Base-by-base conservation (phyloP, 2,329 filamentous ascomycete species). In the Penicillium crustosum region DNA sequence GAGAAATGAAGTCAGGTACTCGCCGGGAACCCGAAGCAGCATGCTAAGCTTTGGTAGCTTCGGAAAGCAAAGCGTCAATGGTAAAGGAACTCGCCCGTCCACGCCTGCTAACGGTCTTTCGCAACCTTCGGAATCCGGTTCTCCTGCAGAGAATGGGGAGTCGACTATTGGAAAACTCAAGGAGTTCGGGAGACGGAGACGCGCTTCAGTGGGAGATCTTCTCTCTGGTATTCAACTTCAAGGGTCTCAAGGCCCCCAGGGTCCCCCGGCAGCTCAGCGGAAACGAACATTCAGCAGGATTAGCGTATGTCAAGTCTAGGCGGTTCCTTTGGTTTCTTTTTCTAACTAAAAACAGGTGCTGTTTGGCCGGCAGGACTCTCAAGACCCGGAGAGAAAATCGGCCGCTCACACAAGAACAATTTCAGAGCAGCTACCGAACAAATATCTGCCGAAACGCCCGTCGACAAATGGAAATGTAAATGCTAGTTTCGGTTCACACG, bases 131-230 rank as follows among this genome's bases (percentile, higher is more conserved):
- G 49, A 36, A 8, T 53, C 58, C 3, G 53, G 35, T 5, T 60
- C 60, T 45, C 49, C 59, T 23, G 59, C 47, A 27, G 61, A 51
- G 17, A 64, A 61, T 27, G 44, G 44, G n/a, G 61, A 64, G 33
- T 66, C 69, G 15, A 59, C 64, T 42, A 66, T 68, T 57, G 63
- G 63, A 25, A 73, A 67, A 49, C 49, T 72, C 55, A 72, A 69
- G 50, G 63, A 55, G 35, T 66, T 71, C 25, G 61, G 66, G n/a
- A 66, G 60, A 39, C 66, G 68, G 29, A 69, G 68, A 19, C 66
- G 69, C 19, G 53, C 63, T 15, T 73, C 70, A 2, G 61, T 68
- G 19, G 61, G 65, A 27, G 64, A 66, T 58, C 52, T 66, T 10
- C 45, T 64, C 19, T 47, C 67, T 25, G 60, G 57, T 10, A 47